These are phyloP conservation scores for Geosiphon pyriformis DNA, from an alignment of 192 early-diverging fungal genomes.

Conservation along the genomic window DNA sequence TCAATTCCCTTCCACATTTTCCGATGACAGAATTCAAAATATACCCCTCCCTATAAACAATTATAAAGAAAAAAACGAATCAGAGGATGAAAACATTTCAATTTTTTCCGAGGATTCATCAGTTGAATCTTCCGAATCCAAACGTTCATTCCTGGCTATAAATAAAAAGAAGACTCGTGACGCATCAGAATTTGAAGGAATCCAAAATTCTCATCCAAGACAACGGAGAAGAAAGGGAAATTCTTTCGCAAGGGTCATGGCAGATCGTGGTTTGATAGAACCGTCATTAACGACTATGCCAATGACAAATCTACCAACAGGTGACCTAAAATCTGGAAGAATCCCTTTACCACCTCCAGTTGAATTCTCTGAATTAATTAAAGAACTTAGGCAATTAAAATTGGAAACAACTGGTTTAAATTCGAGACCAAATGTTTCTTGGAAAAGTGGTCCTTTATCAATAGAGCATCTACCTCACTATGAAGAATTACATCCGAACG, in stretches of 20 bases:
- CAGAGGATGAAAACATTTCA: background rate
- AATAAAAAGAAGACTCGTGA: no score
- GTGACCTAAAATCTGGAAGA: background rate
- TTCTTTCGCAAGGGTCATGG: background rate
- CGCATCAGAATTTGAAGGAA: background rate
- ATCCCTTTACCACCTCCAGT: background rate
- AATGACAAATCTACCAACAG: background rate
- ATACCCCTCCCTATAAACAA: no score
- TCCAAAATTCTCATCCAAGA: background rate
- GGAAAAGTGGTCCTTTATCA: background rate
- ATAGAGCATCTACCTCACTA: conserved; percentile 20
- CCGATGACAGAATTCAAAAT: no score
- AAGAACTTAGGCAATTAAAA: background rate
- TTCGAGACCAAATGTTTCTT: background rate
- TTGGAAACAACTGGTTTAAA: background rate
- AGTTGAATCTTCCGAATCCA: background rate
- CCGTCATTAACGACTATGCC: background rate
- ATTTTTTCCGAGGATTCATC: background rate
- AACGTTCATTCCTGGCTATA: background rate
- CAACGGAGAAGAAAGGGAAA: background rate
- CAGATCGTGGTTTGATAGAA: background rate
- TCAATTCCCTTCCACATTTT: no score
- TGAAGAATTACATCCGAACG: conserved; percentile 53
- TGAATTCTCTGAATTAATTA: background rate
- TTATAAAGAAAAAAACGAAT: background rate